Evolutionary conservation across 1,139 yeast genomes (phyloP).

Genomic region (Yamadazyma trypodendri): DNA sequence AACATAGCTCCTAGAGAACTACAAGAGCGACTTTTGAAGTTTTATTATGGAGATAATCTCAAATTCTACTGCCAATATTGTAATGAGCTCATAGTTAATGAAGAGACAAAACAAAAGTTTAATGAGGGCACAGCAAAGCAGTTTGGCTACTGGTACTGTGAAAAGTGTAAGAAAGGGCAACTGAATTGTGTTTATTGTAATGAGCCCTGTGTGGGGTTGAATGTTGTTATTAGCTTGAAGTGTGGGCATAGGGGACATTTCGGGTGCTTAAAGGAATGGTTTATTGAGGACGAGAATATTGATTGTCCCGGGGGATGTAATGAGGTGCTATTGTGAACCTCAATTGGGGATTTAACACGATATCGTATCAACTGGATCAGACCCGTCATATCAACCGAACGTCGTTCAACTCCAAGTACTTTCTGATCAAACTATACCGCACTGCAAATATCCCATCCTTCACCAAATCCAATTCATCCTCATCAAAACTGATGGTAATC

Average conservation of each 20-base stretch:
- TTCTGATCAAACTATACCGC: slow-evolving; percentile 56
- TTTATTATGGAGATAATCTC: slow-evolving; percentile 13
- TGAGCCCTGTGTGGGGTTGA: slow-evolving; percentile 72
- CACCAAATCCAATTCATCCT: slow-evolving; percentile 59
- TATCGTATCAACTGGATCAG: too few relatives aligned
- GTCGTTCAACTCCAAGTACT: slow-evolving; percentile 41
- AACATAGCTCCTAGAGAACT: slow-evolving; percentile 42
- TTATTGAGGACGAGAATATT: slow-evolving; percentile 56
- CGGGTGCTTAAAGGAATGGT: slow-evolving; percentile 79
- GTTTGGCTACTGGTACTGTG: slow-evolving; percentile 86
- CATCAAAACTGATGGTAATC: slow-evolving; percentile 37
- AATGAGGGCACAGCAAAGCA: slow-evolving; percentile 15
- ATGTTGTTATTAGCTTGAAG: slow-evolving; percentile 57
- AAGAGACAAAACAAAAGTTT: slow-evolving; percentile 42
- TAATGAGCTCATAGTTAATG: slow-evolving; percentile 62
- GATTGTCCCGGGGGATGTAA: slow-evolving; percentile 86
- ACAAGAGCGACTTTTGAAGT: slow-evolving; percentile 24
- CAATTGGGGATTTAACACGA: too few relatives aligned
- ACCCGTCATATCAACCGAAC: slow-evolving; percentile 42
- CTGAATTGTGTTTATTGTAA: slow-evolving; percentile 79
- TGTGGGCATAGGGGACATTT: slow-evolving; percentile 93
- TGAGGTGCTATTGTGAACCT: neutral
- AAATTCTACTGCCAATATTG: slow-evolving; percentile 67
- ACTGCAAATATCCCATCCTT: slow-evolving; percentile 74
- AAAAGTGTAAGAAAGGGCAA: slow-evolving; percentile 57